A percentile compares a stretch with the other conserved stretches of the same genome.
Conservation (phyloP, 345 rosid genomes). For the Cardamine resedifolia region DNA sequence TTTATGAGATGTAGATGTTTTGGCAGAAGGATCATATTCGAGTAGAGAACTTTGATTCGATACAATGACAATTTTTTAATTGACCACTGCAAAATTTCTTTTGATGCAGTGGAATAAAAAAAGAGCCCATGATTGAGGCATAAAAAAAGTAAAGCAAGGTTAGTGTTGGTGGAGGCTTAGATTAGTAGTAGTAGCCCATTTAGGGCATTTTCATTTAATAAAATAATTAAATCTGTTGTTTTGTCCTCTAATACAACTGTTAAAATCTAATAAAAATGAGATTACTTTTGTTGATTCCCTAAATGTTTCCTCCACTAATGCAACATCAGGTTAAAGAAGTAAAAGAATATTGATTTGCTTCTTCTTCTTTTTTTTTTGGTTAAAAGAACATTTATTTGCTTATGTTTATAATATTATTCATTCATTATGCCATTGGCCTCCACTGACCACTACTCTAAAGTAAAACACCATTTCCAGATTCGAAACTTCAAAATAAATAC, state of each 20-base stretch:
- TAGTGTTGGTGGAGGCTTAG: slow-evolving; percentile 37
- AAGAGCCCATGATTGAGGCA: slow-evolving; percentile 34
- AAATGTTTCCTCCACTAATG: slow-evolving; percentile 34
- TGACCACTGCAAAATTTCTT: slow-evolving; percentile 15
- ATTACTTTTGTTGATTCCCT: slow-evolving; percentile 27
- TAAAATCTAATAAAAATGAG: slow-evolving; percentile 15
- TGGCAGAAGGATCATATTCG: slow-evolving; percentile 32
- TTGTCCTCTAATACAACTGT: slow-evolving; percentile 30
- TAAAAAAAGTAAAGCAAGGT: slow-evolving; percentile 21
- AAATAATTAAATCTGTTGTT: slow-evolving; percentile 15
- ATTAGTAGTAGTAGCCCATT: slow-evolving; percentile 32
- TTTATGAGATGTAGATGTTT: not conserved
- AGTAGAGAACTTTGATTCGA: slow-evolving; percentile 25
- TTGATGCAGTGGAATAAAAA: slow-evolving; percentile 7
- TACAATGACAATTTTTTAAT: slow-evolving; percentile 1
- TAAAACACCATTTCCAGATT: slow-evolving; percentile 20
- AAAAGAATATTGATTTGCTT: slow-evolving; percentile 3
- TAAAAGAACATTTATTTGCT: slow-evolving; percentile 17
- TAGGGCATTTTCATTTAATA: slow-evolving; percentile 17
- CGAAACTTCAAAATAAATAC: not conserved
- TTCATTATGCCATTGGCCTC: slow-evolving; percentile 11
- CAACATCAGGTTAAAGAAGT: slow-evolving; percentile 15
- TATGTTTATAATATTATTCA: slow-evolving; percentile 14
- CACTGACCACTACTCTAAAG: slow-evolving; percentile 27
- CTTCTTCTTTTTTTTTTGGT: not conserved